Base-by-base conservation (phyloP, 768 basidiomycete species). In the Mycena amicta region DNA sequence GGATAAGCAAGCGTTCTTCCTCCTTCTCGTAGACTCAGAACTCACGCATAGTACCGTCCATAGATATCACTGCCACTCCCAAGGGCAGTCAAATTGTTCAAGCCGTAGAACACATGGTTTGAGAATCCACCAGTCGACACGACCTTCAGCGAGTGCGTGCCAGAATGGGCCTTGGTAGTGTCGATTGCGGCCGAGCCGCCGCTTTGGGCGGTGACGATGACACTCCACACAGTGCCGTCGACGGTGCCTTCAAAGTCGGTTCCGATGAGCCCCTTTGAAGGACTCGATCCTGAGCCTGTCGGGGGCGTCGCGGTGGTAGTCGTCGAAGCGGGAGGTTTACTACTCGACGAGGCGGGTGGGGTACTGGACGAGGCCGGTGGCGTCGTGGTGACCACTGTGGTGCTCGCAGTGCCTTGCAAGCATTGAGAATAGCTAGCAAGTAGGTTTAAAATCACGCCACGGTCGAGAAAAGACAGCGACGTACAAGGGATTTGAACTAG, bases 31-130 rank as follows among this genome's bases (percentile, higher is more conserved):
- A 54, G 30, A 60, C 39, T 60, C 31, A 46, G 23, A 63, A 63
- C 62, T 63, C 58, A 63, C 62, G 62, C 62, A 51, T 60, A 63
- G 52, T 63, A 63, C 41, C 62, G 62, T 27, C 62, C 62, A 49
- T 57, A 63, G 47, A 63, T 56, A 56, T 63, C 46, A 31, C 46
- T 41, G 43, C 62, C 62, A 45, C 57, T 59, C 39, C 62, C 62
- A 46, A 63, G 58, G 46, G 55, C 58, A 29, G n/a, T 63, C 46
- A 63, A 40, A 49, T 63, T 63, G 55, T 49, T 63, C 55, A 63
- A 26, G 33, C 62, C 62, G 45, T 50, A 63, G 58, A 63, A 63
- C 43, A 56, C 23, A 47, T 63, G 62, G 55, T 63, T 61, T 27
- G 39, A 43, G 59, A 37, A 64, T 49, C 56, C 56, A 33, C 60